Percentiles rank a stretch among this genome's conserved stretches.
These are phyloP conservation scores for Poa annua DNA, from an alignment of 176 grass and related monocot genomes.

Conservation along the genomic window DNA sequence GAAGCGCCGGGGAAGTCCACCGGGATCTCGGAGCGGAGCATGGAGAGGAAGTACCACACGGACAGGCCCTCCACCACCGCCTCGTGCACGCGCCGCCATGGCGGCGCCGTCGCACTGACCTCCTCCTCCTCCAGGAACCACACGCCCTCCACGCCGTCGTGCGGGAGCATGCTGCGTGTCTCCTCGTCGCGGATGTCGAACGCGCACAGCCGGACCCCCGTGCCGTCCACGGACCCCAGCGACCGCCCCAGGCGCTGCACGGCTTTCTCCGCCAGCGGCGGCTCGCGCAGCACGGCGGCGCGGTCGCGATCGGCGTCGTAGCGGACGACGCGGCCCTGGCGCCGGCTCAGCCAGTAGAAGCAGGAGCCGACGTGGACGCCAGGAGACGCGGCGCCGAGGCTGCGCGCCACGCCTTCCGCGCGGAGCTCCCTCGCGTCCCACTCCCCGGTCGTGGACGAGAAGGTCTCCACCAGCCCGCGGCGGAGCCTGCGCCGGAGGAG, in stretches of 20 bases:
- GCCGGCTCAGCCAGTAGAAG: conserved; percentile 39
- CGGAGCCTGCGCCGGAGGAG: neutral
- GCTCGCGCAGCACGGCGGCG: conserved; percentile 18
- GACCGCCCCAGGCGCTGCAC: neutral
- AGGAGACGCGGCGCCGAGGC: neutral
- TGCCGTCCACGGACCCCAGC: neutral
- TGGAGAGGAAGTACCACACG: neutral
- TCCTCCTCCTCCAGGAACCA: neutral
- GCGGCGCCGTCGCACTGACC: too few relatives aligned
- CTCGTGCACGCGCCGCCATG: conserved; percentile 19
- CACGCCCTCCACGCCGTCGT: conserved; percentile 1
- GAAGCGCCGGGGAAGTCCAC: conserved; percentile 23
- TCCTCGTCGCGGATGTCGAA: conserved; percentile 26
- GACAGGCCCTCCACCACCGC: neutral
- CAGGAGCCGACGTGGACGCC: neutral
- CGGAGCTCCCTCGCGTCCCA: neutral
- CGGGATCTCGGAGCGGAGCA: neutral
- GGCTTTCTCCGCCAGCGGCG: neutral
- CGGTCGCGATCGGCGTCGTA: neutral
- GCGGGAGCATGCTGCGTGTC: neutral
- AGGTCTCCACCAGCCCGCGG: conserved; percentile 15
- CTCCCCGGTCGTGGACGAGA: conserved; percentile 4
- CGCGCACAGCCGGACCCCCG: neutral
- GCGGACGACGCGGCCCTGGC: neutral
- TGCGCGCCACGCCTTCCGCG: neutral